phyloP scores from a whole-genome alignment of 2,329 filamentous ascomycete genomes.

The Paracoccidioides lutzii region DNA sequence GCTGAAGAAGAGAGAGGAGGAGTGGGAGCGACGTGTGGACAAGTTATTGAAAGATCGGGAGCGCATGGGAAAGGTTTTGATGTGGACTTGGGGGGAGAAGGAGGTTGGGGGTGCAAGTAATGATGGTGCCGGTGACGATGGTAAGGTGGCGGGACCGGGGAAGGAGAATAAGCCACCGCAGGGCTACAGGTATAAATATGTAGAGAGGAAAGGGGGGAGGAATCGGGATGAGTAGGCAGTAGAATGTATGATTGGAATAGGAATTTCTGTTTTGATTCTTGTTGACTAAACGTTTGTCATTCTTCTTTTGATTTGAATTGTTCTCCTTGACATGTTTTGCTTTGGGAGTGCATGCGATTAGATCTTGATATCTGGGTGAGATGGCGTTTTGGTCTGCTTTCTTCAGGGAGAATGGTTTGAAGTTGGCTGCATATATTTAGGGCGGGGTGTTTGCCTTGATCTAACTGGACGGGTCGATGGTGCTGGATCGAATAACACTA shows the following conservation, averaged over 20 bases:
- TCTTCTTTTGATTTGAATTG: background rate
- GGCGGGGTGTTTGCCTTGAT: background rate
- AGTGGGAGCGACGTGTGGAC: conserved; percentile 31
- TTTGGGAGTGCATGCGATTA: background rate
- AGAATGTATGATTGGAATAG: background rate
- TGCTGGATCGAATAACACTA: background rate
- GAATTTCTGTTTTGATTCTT: background rate
- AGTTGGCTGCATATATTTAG: background rate
- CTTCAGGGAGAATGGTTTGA: too few species aligned
- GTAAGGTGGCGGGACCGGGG: conserved; percentile 15
- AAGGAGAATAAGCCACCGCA: conserved; percentile 9
- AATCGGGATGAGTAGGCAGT: background rate
- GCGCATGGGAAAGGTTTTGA: conserved; percentile 26
- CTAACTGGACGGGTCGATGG: background rate
- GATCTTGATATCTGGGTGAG: background rate
- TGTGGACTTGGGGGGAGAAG: conserved; percentile 31
- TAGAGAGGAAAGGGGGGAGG: conserved; percentile 7
- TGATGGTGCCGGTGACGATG: conserved; percentile 15
- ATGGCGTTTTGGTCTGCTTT: background rate
- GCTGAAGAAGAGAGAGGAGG: conserved; percentile 30
- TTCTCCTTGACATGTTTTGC: background rate
- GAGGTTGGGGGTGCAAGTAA: conserved; percentile 19
- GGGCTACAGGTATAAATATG: conserved; percentile 30
- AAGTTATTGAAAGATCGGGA: conserved; percentile 30
- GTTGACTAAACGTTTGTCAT: background rate